These are phyloP conservation scores for Diplodia corticola DNA, from an alignment of 2,329 filamentous ascomycete genomes.

Conservation along the genomic window DNA sequence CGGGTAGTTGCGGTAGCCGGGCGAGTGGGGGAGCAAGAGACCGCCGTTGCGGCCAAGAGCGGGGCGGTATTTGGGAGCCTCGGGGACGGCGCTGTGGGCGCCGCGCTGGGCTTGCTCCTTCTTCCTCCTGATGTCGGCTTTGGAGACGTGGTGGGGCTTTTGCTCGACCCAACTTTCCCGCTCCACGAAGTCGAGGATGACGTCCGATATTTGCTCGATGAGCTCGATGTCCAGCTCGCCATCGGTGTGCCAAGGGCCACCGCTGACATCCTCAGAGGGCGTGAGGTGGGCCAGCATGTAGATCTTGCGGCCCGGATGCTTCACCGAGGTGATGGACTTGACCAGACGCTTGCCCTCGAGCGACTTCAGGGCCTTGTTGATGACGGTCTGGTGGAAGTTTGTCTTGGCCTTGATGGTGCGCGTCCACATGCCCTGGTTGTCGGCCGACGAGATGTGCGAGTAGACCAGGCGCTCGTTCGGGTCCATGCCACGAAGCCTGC, in stretches of 20 bases:
- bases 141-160: conserved; percentile 37
- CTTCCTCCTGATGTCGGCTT: conserved; percentile 34
- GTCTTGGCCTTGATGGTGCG: conserved; percentile 78
- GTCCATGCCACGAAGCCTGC: conserved; percentile 48
- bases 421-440: conserved; percentile 85
- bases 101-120: conserved; percentile 35
- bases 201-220: conserved; percentile 70
- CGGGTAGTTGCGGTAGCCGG: conserved; percentile 75
- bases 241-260: conserved; percentile 92
- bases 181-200: conserved; percentile 73
- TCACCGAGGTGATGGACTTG: conserved; percentile 86
- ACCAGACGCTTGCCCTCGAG: conserved; percentile 82
- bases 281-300: conserved; percentile 87
- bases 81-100: conserved; percentile 31
- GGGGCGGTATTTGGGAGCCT: conserved; percentile 26
- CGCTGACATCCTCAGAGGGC: conserved; percentile 86
- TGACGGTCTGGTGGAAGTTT: conserved; percentile 78
- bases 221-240: conserved; percentile 87
- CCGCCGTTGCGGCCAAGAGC: conserved; percentile 29
- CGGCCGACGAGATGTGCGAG: conserved; percentile 82
- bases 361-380: conserved; percentile 80
- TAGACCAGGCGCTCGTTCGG: conserved; percentile 83
- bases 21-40: conserved; percentile 51
- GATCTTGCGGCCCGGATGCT: conserved; percentile 88
- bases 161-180: conserved; percentile 67